Evolutionary conservation across 2,329 filamentous ascomycete genomes (phyloP), one percentile per base, ranked within the genome.

Genomic region (Camillea tinctor): DNA sequence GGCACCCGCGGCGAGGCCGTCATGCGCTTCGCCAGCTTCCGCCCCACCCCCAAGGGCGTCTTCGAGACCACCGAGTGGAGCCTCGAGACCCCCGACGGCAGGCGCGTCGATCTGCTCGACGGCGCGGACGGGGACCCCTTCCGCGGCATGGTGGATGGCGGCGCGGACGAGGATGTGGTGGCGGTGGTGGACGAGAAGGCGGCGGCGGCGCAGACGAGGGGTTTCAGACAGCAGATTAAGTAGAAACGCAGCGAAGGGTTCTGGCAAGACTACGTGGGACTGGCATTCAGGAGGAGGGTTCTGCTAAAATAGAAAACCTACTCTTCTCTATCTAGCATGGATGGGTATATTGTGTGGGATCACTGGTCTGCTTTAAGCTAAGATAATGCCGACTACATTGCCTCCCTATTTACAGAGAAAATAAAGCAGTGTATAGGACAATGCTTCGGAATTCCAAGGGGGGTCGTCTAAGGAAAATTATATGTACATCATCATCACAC

Each of bases 51-150:
- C 59, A 84, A 84, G 68, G 81, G 80, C 44, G 76, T 85, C 80
- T 98, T 97, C 76, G 88, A 92, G 79, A 99, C 95, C 40, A 85
- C 88, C 59, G 91, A 93, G 80, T 99, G 94, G 93, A 95, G 89
- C 72, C 79, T 99, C 69, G 86, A 88, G 73, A 87, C 85, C 63
- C 80, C 80, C 55, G 85, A 89, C 66, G 83, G 84, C 49, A 67
- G 65, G 50, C 80, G 76, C 73, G 76, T 97, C 66, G 89, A 96
- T 72, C 76, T 99, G 74, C 81, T 97, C 64, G 87, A 90, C 68
- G 85, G 83, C 4, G 86, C 91, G 67, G 86, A 83, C 4, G 82
- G 93, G 78, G 69, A 95, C 80, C 90, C 91, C 50, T 93, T 95
- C 73, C 77, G 74, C 68, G 81, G 76, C 17, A 75, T 83, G 55